Percentiles rank a stretch among this genome's conserved stretches.
phyloP scores from a whole-genome alignment of 345 rosid genomes.

The Salix koriyanagi region DNA sequence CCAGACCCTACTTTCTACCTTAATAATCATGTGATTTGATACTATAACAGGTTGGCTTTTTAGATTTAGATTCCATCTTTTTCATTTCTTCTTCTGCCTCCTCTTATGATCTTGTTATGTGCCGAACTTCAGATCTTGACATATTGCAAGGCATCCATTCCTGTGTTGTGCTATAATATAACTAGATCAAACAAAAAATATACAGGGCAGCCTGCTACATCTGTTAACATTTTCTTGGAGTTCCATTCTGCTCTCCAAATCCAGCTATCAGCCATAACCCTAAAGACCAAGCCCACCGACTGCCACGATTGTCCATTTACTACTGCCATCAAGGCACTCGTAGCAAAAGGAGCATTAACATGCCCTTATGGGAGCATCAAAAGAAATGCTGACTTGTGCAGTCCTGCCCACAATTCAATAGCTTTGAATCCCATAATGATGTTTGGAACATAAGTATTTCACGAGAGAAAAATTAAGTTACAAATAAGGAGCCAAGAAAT shows the following conservation, averaged over 20 bases:
- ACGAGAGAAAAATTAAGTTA: background rate
- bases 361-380: background rate
- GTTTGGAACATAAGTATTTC: too few species aligned
- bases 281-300: too few species aligned
- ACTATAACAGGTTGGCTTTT: background rate
- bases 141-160: background rate
- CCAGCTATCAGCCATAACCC: too few species aligned
- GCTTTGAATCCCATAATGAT: background rate
- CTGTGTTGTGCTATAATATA: background rate
- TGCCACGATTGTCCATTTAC: too few species aligned
- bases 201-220: too few species aligned
- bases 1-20: background rate
- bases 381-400: background rate
- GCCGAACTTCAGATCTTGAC: background rate
- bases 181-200: too few species aligned
- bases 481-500: background rate
- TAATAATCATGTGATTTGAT: background rate
- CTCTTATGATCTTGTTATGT: background rate
- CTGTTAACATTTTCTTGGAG: too few species aligned
- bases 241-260: too few species aligned
- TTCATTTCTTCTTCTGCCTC: background rate
- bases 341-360: too few species aligned
- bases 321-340: too few species aligned
- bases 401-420: background rate
- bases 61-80: background rate